Percentiles rank a stretch among this genome's conserved stretches.
Conservation (phyloP, 345 rosid genomes). For the Eucalyptus regnans region DNA sequence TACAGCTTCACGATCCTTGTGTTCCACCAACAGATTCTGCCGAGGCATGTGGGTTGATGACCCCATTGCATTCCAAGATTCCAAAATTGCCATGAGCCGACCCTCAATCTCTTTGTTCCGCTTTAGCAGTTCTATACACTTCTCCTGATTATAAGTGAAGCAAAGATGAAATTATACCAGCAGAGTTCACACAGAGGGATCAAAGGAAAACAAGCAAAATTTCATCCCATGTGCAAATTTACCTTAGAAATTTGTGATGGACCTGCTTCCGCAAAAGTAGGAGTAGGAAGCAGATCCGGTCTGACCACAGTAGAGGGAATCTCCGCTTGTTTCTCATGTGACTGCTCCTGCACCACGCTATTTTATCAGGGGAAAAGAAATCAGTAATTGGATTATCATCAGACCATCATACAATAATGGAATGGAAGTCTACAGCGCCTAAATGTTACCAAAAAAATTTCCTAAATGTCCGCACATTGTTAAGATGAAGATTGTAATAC, state of each 20-base stretch:
- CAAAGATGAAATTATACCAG: neutral
- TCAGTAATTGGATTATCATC: neutral
- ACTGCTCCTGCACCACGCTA: neutral
- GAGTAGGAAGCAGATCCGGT: neutral
- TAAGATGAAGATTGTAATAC: neutral
- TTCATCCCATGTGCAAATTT: neutral
- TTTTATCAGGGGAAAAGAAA: neutral
- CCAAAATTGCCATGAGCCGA: neutral
- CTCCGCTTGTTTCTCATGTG: neutral
- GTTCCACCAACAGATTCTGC: neutral
- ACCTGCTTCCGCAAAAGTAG: neutral
- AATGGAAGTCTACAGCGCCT: neutral
- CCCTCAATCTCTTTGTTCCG: neutral
- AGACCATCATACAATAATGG: neutral
- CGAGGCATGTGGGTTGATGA: neutral
- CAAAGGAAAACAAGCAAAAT: neutral
- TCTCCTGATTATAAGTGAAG: neutral
- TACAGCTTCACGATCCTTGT: neutral
- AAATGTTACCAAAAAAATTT: neutral
- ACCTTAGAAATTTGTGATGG: conserved; percentile 4
- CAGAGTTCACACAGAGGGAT: neutral
- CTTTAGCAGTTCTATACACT: neutral
- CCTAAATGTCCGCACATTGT: neutral
- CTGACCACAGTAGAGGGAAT: neutral
- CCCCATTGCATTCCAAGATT: neutral